phyloP scores from a whole-genome alignment of 495 filamentous ascomycete genomes.

The Neurospora sp. region DNA sequence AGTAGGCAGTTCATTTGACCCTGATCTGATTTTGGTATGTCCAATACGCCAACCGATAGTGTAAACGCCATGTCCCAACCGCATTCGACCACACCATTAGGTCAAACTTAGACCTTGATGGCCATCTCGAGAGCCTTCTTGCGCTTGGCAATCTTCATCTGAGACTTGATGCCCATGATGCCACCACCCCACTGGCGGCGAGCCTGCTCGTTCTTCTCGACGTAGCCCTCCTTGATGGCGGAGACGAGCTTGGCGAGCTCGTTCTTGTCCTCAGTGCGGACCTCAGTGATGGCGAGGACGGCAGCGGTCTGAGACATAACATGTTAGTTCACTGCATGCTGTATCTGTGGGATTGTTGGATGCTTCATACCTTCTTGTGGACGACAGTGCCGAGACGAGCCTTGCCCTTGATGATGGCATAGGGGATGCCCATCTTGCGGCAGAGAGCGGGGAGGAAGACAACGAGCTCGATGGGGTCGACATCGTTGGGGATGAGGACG shows the following conservation, averaged over 20 bases:
- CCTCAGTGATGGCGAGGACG: slow-evolving; percentile 91
- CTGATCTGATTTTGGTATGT: slow-evolving; percentile 30
- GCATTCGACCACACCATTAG: slow-evolving; percentile 14
- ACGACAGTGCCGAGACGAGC: slow-evolving; percentile 96
- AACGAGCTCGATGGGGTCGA: slow-evolving; percentile 99
- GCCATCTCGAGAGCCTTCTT: slow-evolving; percentile 85
- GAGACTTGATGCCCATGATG: slow-evolving; percentile 98
- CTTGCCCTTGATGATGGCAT: slow-evolving; percentile 99
- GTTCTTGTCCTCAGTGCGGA: slow-evolving; percentile 92
- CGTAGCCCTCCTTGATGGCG: slow-evolving; percentile 96
- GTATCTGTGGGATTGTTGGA: background rate
- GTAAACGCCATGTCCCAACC: slow-evolving; percentile 13
- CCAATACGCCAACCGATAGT: slow-evolving; percentile 29
- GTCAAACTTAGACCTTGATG: slow-evolving; percentile 76
- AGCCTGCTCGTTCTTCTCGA: slow-evolving; percentile 87
- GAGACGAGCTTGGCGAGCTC: slow-evolving; percentile 95
- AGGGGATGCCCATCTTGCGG: slow-evolving; percentile 99
- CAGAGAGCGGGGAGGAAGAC: slow-evolving; percentile 98
- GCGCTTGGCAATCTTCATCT: slow-evolving; percentile 88
- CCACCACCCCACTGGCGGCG: slow-evolving; percentile 98
- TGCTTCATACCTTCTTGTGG: slow-evolving; percentile 84
- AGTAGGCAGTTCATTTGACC: slow-evolving; percentile 27
- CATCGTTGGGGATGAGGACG: slow-evolving; percentile 97
- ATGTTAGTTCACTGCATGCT: slow-evolving; percentile 16
- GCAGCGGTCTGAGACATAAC: slow-evolving; percentile 66